phyloP scores from a whole-genome alignment of 768 basidiomycete genomes.

The Mrakia gelida region DNA sequence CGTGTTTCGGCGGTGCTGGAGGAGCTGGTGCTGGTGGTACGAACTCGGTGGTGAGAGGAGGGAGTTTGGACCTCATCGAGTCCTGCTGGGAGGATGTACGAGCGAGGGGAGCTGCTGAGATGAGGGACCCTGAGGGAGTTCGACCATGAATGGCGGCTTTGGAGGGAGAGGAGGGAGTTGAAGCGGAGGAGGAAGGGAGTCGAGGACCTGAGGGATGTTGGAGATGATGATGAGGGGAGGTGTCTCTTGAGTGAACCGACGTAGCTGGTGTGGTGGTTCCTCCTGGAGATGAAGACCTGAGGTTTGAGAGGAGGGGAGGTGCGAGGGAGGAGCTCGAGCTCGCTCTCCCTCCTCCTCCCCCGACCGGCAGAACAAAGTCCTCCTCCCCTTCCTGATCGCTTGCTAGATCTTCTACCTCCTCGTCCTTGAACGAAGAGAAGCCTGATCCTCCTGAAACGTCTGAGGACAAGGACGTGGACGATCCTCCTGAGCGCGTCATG shows the following conservation, averaged over 20 bases:
- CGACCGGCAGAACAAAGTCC: background rate
- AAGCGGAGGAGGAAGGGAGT: background rate
- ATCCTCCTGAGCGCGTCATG: constrained; percentile 8
- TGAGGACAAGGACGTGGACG: background rate
- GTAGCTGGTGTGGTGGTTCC: background rate
- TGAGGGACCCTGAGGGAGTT: constrained; percentile 11
- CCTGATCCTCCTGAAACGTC: background rate
- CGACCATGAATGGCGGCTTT: background rate
- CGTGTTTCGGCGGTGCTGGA: background rate
- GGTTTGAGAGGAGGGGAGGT: background rate
- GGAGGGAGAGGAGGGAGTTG: background rate
- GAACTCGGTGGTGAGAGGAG: constrained; percentile 7
- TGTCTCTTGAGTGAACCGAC: background rate
- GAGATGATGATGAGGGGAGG: background rate
- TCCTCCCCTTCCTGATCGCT: background rate
- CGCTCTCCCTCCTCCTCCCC: background rate
- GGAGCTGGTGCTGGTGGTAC: background rate
- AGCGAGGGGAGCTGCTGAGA: background rate
- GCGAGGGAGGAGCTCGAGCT: background rate
- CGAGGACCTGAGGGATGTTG: background rate
- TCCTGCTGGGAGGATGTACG: background rate
- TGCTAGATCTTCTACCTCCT: background rate
- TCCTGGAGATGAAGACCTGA: background rate
- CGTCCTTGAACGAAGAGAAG: constrained; percentile 1
- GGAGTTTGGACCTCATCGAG: background rate